Evolutionary conservation across 129 eudicot genomes (phyloP).

Genomic region (Arctium minus): DNA sequence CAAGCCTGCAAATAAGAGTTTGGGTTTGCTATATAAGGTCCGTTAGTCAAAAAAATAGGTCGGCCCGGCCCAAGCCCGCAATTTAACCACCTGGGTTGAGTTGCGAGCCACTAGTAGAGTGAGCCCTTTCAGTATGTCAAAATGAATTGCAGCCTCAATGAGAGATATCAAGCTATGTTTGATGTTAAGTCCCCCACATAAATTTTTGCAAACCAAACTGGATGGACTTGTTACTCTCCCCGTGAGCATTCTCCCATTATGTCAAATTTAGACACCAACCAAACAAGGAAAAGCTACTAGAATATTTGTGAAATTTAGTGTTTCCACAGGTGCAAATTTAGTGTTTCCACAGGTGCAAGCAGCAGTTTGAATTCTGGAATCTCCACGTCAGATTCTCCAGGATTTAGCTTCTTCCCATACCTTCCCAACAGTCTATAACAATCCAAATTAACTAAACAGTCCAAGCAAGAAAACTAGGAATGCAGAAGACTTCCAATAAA

Average conservation of each 20-base stretch:
- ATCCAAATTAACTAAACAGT: neutral
- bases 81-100: neutral
- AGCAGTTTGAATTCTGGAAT: neutral
- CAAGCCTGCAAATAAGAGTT: neutral
- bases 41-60: neutral
- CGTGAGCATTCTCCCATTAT: neutral
- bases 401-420: neutral
- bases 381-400: neutral
- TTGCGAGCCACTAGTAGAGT: neutral
- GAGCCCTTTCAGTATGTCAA: neutral
- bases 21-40: neutral
- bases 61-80: neutral
- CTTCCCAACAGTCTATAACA: neutral
- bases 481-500: neutral
- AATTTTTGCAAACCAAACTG: neutral
- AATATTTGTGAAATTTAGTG: neutral
- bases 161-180: neutral
- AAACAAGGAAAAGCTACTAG: neutral
- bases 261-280: neutral
- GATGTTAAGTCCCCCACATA: neutral
- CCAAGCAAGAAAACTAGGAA: neutral
- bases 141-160: neutral
- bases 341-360: neutral
- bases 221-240: neutral
- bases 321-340: neutral